phyloP scores from a whole-genome alignment of 1,284 basidiomycete species.

The Leccinum huronense region DNA sequence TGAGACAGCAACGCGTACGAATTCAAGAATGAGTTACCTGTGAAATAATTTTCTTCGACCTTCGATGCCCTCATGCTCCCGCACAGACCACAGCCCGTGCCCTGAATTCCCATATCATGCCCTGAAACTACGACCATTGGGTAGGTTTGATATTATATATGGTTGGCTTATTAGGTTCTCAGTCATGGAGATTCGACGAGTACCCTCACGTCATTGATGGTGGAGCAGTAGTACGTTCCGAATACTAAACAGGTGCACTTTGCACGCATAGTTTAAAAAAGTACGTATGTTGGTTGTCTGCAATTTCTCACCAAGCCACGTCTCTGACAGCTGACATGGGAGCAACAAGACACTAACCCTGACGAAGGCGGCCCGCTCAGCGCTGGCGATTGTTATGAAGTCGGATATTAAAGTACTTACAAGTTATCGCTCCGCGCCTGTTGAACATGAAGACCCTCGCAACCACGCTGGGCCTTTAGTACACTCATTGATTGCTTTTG shows the following conservation, averaged over 20 bases:
- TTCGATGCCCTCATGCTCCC: background rate
- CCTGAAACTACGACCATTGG: background rate
- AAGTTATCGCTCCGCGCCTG: background rate
- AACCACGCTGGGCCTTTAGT: background rate
- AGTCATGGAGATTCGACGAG: background rate
- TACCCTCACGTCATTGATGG: background rate
- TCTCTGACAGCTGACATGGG: background rate
- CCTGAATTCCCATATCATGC: background rate
- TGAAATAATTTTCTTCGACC: background rate
- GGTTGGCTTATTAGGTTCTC: background rate
- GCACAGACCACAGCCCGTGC: background rate
- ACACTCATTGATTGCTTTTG: background rate
- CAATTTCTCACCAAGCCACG: background rate
- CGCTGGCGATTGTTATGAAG: background rate
- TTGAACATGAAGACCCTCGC: background rate
- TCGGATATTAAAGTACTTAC: background rate
- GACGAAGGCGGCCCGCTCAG: background rate
- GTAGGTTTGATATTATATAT: background rate
- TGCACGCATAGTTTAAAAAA: background rate
- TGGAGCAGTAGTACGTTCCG: background rate
- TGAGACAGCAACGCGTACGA: background rate
- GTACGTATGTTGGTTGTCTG: background rate
- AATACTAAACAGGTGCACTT: background rate
- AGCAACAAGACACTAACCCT: background rate
- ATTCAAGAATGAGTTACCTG: background rate